Conservation (phyloP, 169 alveolate species). For the Eimeria acervulina region DNA sequence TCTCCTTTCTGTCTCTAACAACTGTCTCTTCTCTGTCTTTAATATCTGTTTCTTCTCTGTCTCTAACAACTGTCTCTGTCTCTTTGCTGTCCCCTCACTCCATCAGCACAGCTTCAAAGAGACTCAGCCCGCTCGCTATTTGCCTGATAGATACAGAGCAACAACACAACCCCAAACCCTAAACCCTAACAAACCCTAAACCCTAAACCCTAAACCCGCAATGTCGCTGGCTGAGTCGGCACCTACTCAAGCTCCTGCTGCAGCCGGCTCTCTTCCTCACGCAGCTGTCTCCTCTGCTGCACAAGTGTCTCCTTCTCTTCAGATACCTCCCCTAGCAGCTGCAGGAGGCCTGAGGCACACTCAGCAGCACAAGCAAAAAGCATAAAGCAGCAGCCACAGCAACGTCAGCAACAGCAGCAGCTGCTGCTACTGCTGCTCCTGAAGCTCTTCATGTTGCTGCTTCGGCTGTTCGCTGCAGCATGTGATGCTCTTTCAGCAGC, state of each 20-base stretch:
- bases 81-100: too few relatives aligned
- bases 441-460: neutral
- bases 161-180: too few relatives aligned
- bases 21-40: too few relatives aligned
- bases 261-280: neutral
- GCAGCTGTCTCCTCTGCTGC: neutral
- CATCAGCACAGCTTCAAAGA: too few relatives aligned
- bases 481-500: neutral
- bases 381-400: slow-evolving; percentile 14
- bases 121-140: too few relatives aligned
- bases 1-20: too few relatives aligned
- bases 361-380: neutral
- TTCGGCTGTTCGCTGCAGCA: neutral
- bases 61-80: too few relatives aligned
- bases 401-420: neutral
- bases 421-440: neutral
- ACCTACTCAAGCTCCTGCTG: neutral
- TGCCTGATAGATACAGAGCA: too few relatives aligned
- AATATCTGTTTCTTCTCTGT: too few relatives aligned
- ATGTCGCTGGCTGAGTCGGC: too few relatives aligned
- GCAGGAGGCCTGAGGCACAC: slow-evolving; percentile 1
- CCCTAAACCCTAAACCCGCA: too few relatives aligned
- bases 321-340: neutral
- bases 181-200: too few relatives aligned
- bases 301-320: neutral